Evolutionary conservation across 345 rosid species (phyloP).

Genomic region (Arabidopsis suecica): DNA sequence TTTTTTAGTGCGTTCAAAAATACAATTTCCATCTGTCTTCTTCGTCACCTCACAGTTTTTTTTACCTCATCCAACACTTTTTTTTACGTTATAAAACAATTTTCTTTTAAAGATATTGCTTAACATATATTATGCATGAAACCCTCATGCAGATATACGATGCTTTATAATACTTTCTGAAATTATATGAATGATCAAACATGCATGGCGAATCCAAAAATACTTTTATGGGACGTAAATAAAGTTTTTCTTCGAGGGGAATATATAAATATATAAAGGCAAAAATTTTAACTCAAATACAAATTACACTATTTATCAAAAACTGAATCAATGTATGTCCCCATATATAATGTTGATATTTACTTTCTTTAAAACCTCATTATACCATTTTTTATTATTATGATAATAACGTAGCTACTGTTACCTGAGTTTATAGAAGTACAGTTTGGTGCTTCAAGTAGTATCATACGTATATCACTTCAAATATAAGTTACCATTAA

Average conservation of each 20-base stretch:
- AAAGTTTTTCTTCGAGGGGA: neutral
- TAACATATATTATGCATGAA: neutral
- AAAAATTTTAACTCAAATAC: too few relatives aligned
- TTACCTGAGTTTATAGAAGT: neutral
- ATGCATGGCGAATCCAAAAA: neutral
- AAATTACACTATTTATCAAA: neutral
- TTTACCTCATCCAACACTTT: neutral
- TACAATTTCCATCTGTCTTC: neutral
- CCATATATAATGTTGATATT: too few relatives aligned
- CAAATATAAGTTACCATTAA: slow-evolving; percentile 26
- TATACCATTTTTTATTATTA: too few relatives aligned
- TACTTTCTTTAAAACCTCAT: too few relatives aligned
- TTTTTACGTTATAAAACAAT: neutral
- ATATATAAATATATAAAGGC: neutral
- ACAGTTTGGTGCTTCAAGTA: slow-evolving; percentile 4
- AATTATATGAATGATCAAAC: neutral
- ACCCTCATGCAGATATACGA: neutral
- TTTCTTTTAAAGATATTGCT: neutral
- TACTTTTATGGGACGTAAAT: neutral
- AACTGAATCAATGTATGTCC: neutral
- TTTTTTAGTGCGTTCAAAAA: neutral
- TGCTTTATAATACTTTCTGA: neutral
- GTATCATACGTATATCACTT: slow-evolving; percentile 34
- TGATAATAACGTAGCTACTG: too few relatives aligned
- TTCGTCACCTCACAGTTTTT: neutral